These are phyloP conservation scores for Luvunga scandens DNA, from an alignment of 345 rosid species.

Conservation along the genomic window DNA sequence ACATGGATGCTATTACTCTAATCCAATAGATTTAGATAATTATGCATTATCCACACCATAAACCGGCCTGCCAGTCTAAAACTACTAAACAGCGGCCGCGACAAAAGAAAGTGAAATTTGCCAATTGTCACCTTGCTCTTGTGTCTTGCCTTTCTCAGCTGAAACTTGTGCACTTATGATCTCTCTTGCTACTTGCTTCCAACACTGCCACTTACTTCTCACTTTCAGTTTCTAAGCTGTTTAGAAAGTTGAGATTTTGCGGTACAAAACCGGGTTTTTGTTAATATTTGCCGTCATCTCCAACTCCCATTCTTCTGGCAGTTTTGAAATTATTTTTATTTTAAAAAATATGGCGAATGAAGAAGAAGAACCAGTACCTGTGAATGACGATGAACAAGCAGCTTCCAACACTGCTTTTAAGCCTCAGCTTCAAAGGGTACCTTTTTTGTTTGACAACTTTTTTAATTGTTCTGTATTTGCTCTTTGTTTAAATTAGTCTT, in stretches of 20 bases:
- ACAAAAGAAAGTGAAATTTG: not conserved
- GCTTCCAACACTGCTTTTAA: constrained; percentile 18
- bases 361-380: constrained; percentile 13
- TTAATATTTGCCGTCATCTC: not conserved
- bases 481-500: not conserved
- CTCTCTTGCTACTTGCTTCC: not conserved
- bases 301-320: too few relatives aligned
- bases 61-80: not conserved
- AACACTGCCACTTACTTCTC: not conserved
- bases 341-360: constrained; percentile 34
- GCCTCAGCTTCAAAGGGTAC: constrained; percentile 33
- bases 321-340: not conserved
- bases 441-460: not conserved
- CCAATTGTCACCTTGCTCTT: not conserved
- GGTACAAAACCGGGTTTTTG: not conserved
- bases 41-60: too few relatives aligned
- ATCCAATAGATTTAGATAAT: too few relatives aligned
- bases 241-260: not conserved
- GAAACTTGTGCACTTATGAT: not conserved
- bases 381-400: constrained; percentile 17
- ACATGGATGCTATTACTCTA: not conserved
- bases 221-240: not conserved
- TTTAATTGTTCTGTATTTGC: not conserved
- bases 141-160: not conserved
- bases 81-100: not conserved